Base-by-base conservation (phyloP, 2,329 filamentous ascomycete genomes). In the Botrytis aclada region DNA sequence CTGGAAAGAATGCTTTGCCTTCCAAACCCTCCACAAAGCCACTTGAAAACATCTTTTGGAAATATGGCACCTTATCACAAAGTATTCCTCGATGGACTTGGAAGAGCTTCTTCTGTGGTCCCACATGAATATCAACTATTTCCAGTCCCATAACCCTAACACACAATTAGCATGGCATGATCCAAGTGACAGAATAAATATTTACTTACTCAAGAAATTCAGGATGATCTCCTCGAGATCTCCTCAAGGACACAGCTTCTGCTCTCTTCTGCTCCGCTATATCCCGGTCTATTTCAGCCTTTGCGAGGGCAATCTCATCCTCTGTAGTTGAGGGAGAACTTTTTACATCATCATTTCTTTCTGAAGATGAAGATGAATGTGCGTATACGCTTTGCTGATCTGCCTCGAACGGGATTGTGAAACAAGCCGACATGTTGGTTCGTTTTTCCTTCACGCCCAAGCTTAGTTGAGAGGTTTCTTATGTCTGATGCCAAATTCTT, bases 31-130 rank as follows among this genome's bases (percentile, higher is more conserved):
- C 70, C 8, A 32, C 25, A 8, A 76, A 77, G 6, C 32, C 47
- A 25, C 64, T 56, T 12, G 39, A 43, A 32, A 76, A 76, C 69
- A 77, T 74, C 45, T 74, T 76, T 1, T 61, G 29, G 20, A 76
- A 77, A 69, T 74, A 77, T 1, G 74, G 75, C 14, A 77, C 47
- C 32, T 74, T 75, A 20, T 74, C 61, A 67, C 71, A 76, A 3
- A 75, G 41, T 18, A 74, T 51, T 1, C 47, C 37, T n/a, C 74
- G 72, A 45, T 76, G 69, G 25, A 75, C 58, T 32, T n/a, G 45
- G 20, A 72, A 72, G 6, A 67, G 6, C 25, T 64, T 70, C 25
- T 61, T 62, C 18, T 70, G 12, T 29, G 45, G n/a, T 5, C 74
- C 73, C 2, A 73, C 71, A 29, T 29, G 22, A 10, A 75, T 69